These are phyloP conservation scores for Lunasporangiospora selenospora DNA, from an alignment of 192 early-diverging fungal species.

Conservation along the genomic window DNA sequence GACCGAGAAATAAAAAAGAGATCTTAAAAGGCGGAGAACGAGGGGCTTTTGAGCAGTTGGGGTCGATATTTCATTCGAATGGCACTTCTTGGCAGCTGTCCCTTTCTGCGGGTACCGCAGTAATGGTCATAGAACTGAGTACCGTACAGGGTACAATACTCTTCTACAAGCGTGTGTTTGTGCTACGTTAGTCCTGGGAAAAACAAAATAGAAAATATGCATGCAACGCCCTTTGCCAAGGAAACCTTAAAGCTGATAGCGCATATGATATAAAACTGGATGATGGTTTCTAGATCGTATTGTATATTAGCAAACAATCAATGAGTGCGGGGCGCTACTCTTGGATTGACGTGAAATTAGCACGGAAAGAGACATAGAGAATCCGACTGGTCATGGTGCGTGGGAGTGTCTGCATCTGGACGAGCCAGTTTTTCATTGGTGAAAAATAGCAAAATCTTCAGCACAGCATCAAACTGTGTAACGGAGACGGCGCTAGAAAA, in stretches of 20 bases:
- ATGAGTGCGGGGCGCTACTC: not conserved
- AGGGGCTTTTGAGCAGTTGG: not conserved
- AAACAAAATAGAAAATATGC: conserved; percentile 2
- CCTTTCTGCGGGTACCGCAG: conserved; percentile 3
- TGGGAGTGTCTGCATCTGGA: conserved; percentile 2
- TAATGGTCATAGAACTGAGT: not conserved
- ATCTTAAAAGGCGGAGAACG: conserved; percentile 3
- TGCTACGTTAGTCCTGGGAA: conserved; percentile 1
- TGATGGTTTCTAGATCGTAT: not conserved
- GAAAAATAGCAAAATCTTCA: too few species aligned
- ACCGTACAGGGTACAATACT: not conserved
- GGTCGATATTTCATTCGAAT: conserved; percentile 6
- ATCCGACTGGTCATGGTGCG: not conserved
- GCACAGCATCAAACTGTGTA: too few species aligned
- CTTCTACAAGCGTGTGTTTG: conserved; percentile 1
- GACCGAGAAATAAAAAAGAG: conserved; percentile 1
- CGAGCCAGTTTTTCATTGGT: not conserved
- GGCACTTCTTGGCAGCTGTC: conserved; percentile 4
- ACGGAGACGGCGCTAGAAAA: too few species aligned
- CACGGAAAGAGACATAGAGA: not conserved
- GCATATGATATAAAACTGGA: conserved; percentile 2
- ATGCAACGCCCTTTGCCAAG: conserved; percentile 4
- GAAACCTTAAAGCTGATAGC: conserved; percentile 1
- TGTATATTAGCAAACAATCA: not conserved
- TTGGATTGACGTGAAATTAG: conserved; percentile 1